phyloP scores from a whole-genome alignment of 2,329 filamentous ascomycete species.

The Aspergillus ustus region DNA sequence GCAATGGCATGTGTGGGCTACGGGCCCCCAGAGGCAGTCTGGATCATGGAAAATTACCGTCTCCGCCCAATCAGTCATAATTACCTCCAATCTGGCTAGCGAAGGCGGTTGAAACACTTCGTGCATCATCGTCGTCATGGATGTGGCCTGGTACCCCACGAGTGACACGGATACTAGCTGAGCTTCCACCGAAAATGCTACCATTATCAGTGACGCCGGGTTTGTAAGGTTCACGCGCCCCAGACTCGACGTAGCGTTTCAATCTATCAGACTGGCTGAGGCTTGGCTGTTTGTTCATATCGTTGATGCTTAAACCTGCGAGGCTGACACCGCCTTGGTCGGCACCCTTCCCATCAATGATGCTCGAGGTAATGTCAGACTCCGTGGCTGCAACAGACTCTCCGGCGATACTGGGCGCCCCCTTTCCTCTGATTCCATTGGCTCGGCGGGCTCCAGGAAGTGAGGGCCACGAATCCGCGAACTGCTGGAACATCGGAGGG shows the following conservation, averaged over 20 bases:
- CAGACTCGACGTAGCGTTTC: slow-evolving; percentile 91
- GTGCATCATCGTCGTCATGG: slow-evolving; percentile 83
- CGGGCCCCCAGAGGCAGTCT: slow-evolving; percentile 23
- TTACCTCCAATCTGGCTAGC: slow-evolving; percentile 84
- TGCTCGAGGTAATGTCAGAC: slow-evolving; percentile 79
- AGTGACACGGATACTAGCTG: slow-evolving; percentile 54
- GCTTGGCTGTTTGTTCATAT: slow-evolving; percentile 71
- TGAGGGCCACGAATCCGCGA: slow-evolving; percentile 87
- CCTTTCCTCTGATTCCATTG: slow-evolving; percentile 68
- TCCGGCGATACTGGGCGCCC: slow-evolving; percentile 78
- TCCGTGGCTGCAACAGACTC: slow-evolving; percentile 93
- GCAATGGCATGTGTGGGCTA: slow-evolving; percentile 19
- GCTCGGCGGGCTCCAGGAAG: slow-evolving; percentile 71
- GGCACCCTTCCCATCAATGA: slow-evolving; percentile 72
- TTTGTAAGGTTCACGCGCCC: slow-evolving; percentile 65
- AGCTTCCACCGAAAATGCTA: slow-evolving; percentile 70
- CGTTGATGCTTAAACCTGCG: slow-evolving; percentile 76
- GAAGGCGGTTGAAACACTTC: slow-evolving; percentile 95
- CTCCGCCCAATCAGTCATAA: slow-evolving; percentile 58
- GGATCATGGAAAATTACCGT: slow-evolving; percentile 12
- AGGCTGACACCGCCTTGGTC: slow-evolving; percentile 87
- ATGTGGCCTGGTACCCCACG: slow-evolving; percentile 47
- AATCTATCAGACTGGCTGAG: slow-evolving; percentile 86
- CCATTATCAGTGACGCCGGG: slow-evolving; percentile 58
- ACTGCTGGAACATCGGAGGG: slow-evolving; percentile 93